Percentiles rank a stretch among this genome's conserved stretches.
These are phyloP conservation scores for Arabidopsis thaliana DNA, from an alignment of 345 rosid genomes.

Conservation along the genomic window TAIR10.1 NC_003075.7:16240001-16240500, in stretches of 20 bases:
- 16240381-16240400: conserved; percentile 52
- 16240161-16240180: conserved; percentile 67
- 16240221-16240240: conserved; percentile 47
- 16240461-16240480: neutral
- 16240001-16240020: conserved; percentile 65
- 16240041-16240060: neutral
- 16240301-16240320: conserved; percentile 42
- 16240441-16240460: conserved; percentile 11
- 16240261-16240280: conserved; percentile 63
- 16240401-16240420: conserved; percentile 55
- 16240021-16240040: neutral
- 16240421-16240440: conserved; percentile 45
- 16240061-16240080: neutral
- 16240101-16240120: conserved; percentile 63
- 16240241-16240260: conserved; percentile 61
- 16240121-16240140: conserved; percentile 90
- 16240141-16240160: conserved; percentile 82
- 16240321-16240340: conserved; percentile 31
- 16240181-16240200: conserved; percentile 50
- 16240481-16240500: neutral
- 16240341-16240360: conserved; percentile 47
- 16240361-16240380: conserved; percentile 46
- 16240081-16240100: too few relatives aligned
- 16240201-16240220: conserved; percentile 40
- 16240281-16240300: conserved; percentile 49